A percentile compares a stretch with the other conserved stretches of the same genome.
Conservation (phyloP, 2,329 filamentous ascomycete genomes). For the Emydomyces testavorans region DNA sequence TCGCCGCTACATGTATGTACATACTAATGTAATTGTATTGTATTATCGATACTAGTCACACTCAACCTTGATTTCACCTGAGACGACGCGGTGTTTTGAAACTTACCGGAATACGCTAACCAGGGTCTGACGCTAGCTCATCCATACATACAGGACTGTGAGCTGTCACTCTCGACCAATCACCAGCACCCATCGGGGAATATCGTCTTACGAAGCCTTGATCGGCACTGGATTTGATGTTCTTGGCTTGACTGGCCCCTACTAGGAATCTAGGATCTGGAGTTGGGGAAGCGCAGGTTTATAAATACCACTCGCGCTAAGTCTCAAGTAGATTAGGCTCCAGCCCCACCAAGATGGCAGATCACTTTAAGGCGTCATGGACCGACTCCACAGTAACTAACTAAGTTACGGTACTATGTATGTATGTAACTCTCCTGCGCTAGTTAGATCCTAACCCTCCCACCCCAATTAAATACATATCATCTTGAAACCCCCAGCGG, state of each 20-base stretch:
- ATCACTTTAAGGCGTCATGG: slow-evolving; percentile 16
- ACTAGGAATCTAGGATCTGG: no score
- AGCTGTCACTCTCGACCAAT: slow-evolving; percentile 3
- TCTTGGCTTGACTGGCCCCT: no score
- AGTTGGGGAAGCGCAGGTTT: no score
- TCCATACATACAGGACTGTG: background rate
- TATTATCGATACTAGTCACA: no score
- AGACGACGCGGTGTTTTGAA: slow-evolving; percentile 10
- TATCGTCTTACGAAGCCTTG: slow-evolving; percentile 1
- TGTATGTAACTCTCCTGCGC: background rate
- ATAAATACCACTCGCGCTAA: background rate
- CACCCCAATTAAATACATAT: background rate
- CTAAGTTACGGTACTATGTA: no score
- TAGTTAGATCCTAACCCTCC: background rate
- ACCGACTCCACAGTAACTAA: no score
- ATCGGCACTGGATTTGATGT: no score
- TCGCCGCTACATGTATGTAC: no score
- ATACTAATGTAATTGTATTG: no score
- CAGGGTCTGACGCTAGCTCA: background rate
- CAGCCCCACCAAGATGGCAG: slow-evolving; percentile 12
- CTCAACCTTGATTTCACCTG: no score
- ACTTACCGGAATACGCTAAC: slow-evolving; percentile 6
- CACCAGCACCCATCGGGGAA: background rate
- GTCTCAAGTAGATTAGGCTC: background rate
- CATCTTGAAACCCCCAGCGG: background rate